A percentile compares a stretch with the other conserved stretches of the same genome.
Conservation (phyloP, 192 early-diverging fungal genomes). For the Coemansia guatemalensis region DNA sequence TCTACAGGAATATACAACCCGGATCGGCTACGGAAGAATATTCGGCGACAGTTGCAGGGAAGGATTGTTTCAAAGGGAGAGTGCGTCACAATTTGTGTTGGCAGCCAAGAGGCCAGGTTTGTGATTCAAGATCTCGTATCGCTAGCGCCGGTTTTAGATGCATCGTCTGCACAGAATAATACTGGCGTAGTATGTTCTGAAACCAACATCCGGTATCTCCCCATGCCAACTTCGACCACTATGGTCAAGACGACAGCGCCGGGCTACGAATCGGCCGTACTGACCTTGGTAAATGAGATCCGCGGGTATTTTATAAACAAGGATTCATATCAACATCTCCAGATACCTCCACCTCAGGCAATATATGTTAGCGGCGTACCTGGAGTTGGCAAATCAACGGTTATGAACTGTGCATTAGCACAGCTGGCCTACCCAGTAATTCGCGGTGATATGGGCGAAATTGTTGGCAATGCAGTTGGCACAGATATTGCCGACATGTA, state of each 20-base stretch:
- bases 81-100: not conserved
- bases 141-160: no score
- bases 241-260: not conserved
- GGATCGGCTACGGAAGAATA: not conserved
- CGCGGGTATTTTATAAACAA: conserved; percentile 27
- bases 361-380: conserved; percentile 22
- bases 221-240: not conserved
- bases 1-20: no score
- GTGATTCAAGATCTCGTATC: not conserved
- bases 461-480: conserved; percentile 28
- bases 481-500: conserved; percentile 36
- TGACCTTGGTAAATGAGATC: conserved; percentile 17
- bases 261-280: conserved; percentile 27
- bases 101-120: conserved; percentile 13
- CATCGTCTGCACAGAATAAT: not conserved
- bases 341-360: conserved; percentile 19
- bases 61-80: not conserved
- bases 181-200: conserved; percentile 7
- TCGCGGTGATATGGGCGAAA: conserved; percentile 20
- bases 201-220: conserved; percentile 1
- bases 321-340: conserved; percentile 16
- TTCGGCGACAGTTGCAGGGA: not conserved
- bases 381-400: conserved; percentile 35
- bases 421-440: conserved; percentile 19
- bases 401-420: conserved; percentile 21